Base-by-base conservation (phyloP, 306 rosid genomes). In the Prunus mira region DNA sequence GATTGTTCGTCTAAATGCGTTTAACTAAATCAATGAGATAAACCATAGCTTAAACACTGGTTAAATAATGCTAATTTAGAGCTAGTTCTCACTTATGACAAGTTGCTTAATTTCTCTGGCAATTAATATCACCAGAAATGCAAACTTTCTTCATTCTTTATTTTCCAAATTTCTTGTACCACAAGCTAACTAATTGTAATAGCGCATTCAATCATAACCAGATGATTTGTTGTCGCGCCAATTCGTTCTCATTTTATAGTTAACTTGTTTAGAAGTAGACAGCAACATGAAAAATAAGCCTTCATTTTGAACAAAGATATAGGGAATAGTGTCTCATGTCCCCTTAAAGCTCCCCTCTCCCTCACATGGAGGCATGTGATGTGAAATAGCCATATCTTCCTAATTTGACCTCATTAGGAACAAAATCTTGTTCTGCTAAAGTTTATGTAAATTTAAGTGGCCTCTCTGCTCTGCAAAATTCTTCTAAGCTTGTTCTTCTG, bases 241-340 rank as follows among this genome's bases (percentile, higher is more conserved):
- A 12, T 38, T 61, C 57, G 25, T 58, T 47, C 56, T 55, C 51
- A 60, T 67, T 55, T 58, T 6, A 34, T 34, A 38, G 46, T 20
- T 8, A 52, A 41, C 28, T 65, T 74, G 61, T 65, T 75, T 54
- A 19, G 43, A 58, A 67, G 12, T 58, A 17, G 50, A 63, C 69
- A 49, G 50, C 66, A 47, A 58, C 30, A 61, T 24, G 62, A 41
- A 60, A 80, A 43, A 28, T 28, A 14, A 75, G 64, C 43, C 47
- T 14, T 77, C 27, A 49, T 55, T 54, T 32, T 38, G 46, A 50
- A 70, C 76, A 78, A 69, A 24, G 32, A 49, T 61, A 78, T 78
- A 28, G 81, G 76, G 71, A 78, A 69, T 61, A 13, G 63, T 56
- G 70, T 78, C 65, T 61, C 56, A 58, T 78, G 76, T 78, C 71